Evolutionary conservation across 768 basidiomycete genomes (phyloP), one percentile per base, ranked within the genome.

Genomic region (Pseudohyphozyma bogoriensis): DNA sequence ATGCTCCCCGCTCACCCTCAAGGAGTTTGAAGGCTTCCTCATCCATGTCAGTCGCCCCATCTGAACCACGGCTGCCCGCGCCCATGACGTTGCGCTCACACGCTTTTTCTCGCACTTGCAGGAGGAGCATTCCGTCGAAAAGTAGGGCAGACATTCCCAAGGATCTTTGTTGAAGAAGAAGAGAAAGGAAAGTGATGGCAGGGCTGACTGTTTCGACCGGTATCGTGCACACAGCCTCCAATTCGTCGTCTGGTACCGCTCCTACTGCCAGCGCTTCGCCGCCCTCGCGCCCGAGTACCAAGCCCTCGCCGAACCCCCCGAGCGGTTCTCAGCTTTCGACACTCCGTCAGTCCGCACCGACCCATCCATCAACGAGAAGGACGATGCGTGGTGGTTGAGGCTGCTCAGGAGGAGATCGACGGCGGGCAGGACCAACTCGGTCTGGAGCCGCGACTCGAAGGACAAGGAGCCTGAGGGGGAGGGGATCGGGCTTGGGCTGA

Each of bases 221-320:
- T 26, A n/a, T 2, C 26, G 22, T 12, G n/a, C 33, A 2, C 29
- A 29, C 44, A 72, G 73, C 46, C 70, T 76, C 20, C 75, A 76
- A 49, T 76, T 76, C 53, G 51, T 73, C 49, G 71, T 76, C 49
- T 76, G 75, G 75, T 76, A 51, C 47, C 71, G 77, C 70, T 74
- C 76, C 59, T 77, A 78, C 65, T 72, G 72, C 46, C 51, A 67
- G 29, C 71, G 75, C 4, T 78, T 74, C 64, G 63, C 72, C 28
- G 70, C 69, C n/a, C 65, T 74, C 36, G 67, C 69, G 18, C 29
- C 33, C 24, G 63, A 60, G 31, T 45, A 61, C 36, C 66, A 71
- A 37, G 58, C 50, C 10, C 59, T 57, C 37, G 36, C 56, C 26
- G 13, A 42, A 4, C 53, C 56, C 3, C 56, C 56, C 24, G 46